Evolutionary conservation across 202 grass and related monocot genomes (phyloP).

Genomic region (Carex sylvatica): DNA sequence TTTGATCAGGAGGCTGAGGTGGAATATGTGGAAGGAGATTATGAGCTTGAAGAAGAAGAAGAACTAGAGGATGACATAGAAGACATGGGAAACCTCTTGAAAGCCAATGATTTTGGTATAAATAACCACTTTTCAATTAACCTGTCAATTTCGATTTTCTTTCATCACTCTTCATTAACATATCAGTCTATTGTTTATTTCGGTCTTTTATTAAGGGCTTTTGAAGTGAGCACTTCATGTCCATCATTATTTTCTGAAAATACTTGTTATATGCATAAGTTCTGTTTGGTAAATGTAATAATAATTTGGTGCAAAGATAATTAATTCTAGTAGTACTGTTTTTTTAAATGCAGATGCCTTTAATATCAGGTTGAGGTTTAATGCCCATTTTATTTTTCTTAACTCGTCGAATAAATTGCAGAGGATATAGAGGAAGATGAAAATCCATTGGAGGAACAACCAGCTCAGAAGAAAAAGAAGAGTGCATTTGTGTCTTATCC

Average conservation of each 20-base stretch:
- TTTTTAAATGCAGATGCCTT: not conserved
- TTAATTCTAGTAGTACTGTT: not conserved
- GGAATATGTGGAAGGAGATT: constrained; percentile 74
- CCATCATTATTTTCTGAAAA: not conserved
- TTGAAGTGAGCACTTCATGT: not conserved
- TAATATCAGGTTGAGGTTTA: not conserved
- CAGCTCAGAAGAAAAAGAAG: constrained; percentile 37
- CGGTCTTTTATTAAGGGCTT: not conserved
- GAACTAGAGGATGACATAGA: constrained; percentile 58
- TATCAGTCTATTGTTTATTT: not conserved
- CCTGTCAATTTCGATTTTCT: not conserved
- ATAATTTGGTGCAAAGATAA: not conserved
- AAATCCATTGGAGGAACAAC: constrained; percentile 31
- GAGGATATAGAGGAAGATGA: constrained; percentile 49
- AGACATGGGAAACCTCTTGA: constrained; percentile 53
- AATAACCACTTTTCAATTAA: not conserved
- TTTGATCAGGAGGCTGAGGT: constrained; percentile 47
- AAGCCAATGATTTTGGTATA: constrained; percentile 36
- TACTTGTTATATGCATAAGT: not conserved
- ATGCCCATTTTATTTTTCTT: not conserved
- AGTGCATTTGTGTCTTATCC: constrained; percentile 35
- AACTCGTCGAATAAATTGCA: constrained; percentile 40
- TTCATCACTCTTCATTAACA: not conserved
- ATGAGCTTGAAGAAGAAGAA: constrained; percentile 51
- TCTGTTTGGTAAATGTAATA: not conserved